These are phyloP conservation scores for Dovyalis caffra DNA, from an alignment of 345 rosid species.

Conservation along the genomic window DNA sequence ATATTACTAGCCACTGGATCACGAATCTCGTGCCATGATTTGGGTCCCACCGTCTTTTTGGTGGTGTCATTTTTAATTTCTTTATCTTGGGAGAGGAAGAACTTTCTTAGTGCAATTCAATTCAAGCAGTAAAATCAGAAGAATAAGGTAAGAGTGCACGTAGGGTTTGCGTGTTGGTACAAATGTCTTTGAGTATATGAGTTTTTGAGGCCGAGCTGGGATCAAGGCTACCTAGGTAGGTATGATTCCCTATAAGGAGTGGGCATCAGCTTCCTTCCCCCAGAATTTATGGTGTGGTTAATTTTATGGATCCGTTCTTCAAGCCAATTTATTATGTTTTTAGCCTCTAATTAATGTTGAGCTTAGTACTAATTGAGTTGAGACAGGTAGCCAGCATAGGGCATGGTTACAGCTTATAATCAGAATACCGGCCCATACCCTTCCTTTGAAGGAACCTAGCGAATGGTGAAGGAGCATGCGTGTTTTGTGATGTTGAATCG, in stretches of 20 bases:
- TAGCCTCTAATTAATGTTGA: neutral
- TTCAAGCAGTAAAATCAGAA: conserved; percentile 8
- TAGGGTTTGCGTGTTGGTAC: conserved; percentile 65
- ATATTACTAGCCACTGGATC: conserved; percentile 21
- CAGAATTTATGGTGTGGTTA: conserved; percentile 28
- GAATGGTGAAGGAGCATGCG: neutral
- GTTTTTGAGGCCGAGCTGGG: neutral
- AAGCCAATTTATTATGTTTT: neutral
- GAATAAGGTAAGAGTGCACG: conserved; percentile 42
- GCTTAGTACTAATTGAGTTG: neutral
- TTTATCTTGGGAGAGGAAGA: conserved; percentile 5
- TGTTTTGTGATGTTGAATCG: neutral
- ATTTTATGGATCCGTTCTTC: neutral
- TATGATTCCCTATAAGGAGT: conserved; percentile 45
- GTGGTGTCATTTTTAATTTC: conserved; percentile 8
- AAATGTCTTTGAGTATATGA: conserved; percentile 39
- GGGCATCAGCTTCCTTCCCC: conserved; percentile 28
- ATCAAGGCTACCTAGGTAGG: conserved; percentile 36
- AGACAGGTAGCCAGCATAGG: neutral
- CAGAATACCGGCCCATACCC: neutral
- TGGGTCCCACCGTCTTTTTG: conserved; percentile 16
- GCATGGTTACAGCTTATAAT: neutral
- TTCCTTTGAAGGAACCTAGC: neutral
- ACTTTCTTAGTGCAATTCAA: conserved; percentile 15
- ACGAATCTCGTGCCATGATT: conserved; percentile 28